Evolutionary conservation across 2,329 filamentous ascomycete species (phyloP), one percentile per base, ranked within the genome.

Genomic region (Dothistroma pini): DNA sequence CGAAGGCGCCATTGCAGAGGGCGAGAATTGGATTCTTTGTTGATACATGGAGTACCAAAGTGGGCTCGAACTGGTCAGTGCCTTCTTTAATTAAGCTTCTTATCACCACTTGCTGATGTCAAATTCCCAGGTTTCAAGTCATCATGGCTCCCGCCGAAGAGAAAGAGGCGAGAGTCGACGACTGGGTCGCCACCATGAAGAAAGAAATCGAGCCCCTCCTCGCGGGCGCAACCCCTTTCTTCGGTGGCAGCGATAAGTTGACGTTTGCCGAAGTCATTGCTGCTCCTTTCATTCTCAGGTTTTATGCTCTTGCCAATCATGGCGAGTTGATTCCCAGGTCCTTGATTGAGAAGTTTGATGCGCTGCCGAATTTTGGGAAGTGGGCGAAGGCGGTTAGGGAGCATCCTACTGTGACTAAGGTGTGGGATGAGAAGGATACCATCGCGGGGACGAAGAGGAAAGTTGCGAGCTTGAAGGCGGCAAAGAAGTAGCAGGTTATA

Each of bases 141-240:
- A 63, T 84, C n/a, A 73, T 78, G 5, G 77, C 83, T 0, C 44
- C 47, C 8, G 75, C 81, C 1, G 80, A 77, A 6, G 86, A 86
- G 52, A 78, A 80, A 5, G 78, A 82, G 1, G 76, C 76, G 2
- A 71, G 82, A 2, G 78, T 75, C 0, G 75, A 81, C 22, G 81
- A 81, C 9, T 76, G 85, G n/a, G 77, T 88, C 2, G 79, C 78
- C 1, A 79, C 78, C 1, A 75, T 90, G 1, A 79, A 80, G 57
- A 90, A 88, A 76, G 89, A 93, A 69, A 77, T 95, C 58, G 90
- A 93, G 75, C 89, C 89, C 0, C 75, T 91, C 41, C 77, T 96
- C 29, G 70, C 73, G 11, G 75, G 78, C 55, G 77, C 77, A 7
- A 63, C 49, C 6, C 79, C 79, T 0, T 81, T 79, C 68, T 81